Evolutionary conservation across 2,329 filamentous ascomycete species (phyloP).

Genomic region (Penicillium olsonii): DNA sequence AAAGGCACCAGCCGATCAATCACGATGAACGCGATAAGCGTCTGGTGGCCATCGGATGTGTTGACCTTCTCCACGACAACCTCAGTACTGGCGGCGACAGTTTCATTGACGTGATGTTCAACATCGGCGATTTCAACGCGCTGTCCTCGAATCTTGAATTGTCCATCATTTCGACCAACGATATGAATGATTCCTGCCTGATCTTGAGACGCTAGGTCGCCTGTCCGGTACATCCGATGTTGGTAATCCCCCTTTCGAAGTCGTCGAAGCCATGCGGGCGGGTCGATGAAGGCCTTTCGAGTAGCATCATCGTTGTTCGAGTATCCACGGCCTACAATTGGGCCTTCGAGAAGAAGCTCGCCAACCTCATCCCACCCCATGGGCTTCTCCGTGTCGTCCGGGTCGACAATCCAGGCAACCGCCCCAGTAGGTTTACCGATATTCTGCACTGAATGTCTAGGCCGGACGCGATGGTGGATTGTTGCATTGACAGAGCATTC

Average conservation of each 20-base stretch:
- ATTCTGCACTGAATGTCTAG: not conserved
- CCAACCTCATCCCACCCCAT: not conserved
- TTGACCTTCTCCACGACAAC: too few relatives aligned
- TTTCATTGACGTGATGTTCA: too few relatives aligned
- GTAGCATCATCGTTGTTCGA: not conserved
- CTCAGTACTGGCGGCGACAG: too few relatives aligned
- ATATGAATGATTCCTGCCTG: too few relatives aligned
- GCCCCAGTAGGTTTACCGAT: not conserved
- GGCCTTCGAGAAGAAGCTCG: not conserved
- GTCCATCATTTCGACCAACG: too few relatives aligned
- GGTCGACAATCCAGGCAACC: not conserved
- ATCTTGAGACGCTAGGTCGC: too few relatives aligned
- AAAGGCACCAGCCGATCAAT: too few relatives aligned
- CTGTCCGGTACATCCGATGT: too few relatives aligned
- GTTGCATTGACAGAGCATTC: slow-evolving; percentile 17
- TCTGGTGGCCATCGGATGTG: too few relatives aligned
- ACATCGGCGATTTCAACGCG: too few relatives aligned
- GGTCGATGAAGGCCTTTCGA: not conserved
- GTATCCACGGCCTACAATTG: not conserved
- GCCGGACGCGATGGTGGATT: not conserved
- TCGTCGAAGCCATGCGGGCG: not conserved
- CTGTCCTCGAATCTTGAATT: too few relatives aligned
- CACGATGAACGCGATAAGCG: too few relatives aligned
- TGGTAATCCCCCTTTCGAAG: not conserved
- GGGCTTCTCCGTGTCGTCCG: not conserved